phyloP scores from a whole-genome alignment of 2,329 filamentous ascomycete genomes.

The Didymella arachidicola region DNA sequence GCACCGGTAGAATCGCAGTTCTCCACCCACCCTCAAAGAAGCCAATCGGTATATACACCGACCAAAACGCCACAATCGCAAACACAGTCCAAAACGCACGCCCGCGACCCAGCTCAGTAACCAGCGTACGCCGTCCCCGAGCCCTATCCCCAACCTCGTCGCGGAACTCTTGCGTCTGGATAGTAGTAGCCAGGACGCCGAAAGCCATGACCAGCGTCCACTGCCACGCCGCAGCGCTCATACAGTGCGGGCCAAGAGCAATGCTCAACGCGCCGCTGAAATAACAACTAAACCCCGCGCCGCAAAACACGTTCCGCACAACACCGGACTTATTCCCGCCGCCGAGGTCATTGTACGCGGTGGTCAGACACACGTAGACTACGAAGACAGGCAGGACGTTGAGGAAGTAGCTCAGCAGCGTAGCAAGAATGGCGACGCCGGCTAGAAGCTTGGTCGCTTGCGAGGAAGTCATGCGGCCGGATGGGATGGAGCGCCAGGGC shows the following conservation, averaged over 20 bases:
- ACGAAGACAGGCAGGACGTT: constrained; percentile 24
- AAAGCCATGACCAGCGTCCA: constrained; percentile 44
- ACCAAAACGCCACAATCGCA: constrained; percentile 21
- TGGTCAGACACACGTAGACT: constrained; percentile 29
- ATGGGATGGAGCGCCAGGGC: constrained; percentile 48
- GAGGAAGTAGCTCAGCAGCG: constrained; percentile 15
- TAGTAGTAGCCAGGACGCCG: constrained; percentile 47
- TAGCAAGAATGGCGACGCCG: constrained; percentile 1
- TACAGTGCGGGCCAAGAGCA: constrained; percentile 15
- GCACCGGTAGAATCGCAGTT: constrained; percentile 12
- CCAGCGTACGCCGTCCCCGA: constrained; percentile 83
- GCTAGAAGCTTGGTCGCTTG: constrained; percentile 28
- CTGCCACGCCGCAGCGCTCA: constrained; percentile 20
- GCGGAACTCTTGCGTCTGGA: constrained; percentile 53
- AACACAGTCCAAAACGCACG: constrained; percentile 22
- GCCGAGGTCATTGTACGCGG: constrained; percentile 43
- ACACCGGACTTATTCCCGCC: constrained; percentile 39
- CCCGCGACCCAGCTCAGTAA: constrained; percentile 72
- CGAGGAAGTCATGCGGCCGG: constrained; percentile 28
- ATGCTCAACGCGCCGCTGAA: constrained; percentile 42
- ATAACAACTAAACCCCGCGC: constrained; percentile 39
- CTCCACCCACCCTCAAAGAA: constrained; percentile 18
- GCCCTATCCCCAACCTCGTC: constrained; percentile 56
- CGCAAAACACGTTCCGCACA: constrained; percentile 44
- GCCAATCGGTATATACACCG: constrained; percentile 19